A percentile compares a stretch with the other conserved stretches of the same genome.
Conservation (phyloP, 352 stramenopile species). For the Thalassiosira mediterranea region DNA sequence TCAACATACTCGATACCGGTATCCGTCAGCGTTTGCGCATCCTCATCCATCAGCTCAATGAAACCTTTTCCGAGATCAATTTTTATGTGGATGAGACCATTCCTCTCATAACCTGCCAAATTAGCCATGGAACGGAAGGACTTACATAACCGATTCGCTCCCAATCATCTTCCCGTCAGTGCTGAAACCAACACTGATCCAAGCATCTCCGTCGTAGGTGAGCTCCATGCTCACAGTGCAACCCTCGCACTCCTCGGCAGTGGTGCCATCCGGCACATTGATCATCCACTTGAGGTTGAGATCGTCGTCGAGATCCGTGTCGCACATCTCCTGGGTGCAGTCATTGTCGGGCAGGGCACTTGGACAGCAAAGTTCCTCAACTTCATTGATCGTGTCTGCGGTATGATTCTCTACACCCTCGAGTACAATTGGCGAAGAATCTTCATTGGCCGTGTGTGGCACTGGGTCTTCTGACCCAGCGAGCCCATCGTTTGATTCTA, state of each 20-base stretch:
- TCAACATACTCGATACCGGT: constrained; percentile 27
- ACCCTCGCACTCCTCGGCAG: constrained; percentile 4
- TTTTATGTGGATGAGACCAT: no score
- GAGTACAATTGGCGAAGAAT: no score
- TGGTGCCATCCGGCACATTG: constrained; percentile 16
- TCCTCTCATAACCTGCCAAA: no score
- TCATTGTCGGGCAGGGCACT: not conserved
- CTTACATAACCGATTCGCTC: constrained; percentile 48
- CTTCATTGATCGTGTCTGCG: no score
- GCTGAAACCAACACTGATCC: constrained; percentile 47
- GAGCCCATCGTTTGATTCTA: no score
- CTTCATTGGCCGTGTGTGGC: no score
- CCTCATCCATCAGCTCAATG: constrained; percentile 25
- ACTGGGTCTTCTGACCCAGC: no score
- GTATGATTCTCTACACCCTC: no score
- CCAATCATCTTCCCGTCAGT: constrained; percentile 56
- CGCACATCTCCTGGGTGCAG: not conserved
- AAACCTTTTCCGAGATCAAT: no score
- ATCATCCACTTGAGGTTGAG: constrained; percentile 11
- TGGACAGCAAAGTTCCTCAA: no score
- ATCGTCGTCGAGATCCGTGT: not conserved
- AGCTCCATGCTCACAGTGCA: constrained; percentile 25
- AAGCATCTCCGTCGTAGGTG: constrained; percentile 42
- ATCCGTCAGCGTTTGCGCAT: constrained; percentile 36
- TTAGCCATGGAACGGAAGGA: no score